phyloP scores from a whole-genome alignment of 768 basidiomycete species.

The Trametes cubensis region DNA sequence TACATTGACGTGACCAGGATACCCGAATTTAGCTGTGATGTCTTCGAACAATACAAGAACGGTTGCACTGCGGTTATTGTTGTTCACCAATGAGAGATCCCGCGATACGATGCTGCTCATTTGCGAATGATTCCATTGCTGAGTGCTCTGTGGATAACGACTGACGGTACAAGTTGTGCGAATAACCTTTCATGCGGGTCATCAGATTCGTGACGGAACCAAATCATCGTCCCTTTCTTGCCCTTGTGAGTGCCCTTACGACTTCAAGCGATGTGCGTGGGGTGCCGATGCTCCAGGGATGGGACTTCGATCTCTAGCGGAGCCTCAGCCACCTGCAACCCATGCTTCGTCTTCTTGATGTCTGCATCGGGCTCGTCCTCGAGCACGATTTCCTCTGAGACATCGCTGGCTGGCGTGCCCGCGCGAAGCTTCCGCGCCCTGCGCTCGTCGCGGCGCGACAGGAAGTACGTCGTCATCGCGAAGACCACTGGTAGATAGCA shows the following conservation, averaged over 20 bases:
- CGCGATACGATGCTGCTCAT: too few species aligned
- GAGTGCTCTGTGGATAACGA: too few species aligned
- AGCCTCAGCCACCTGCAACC: not conserved
- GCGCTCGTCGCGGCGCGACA: conserved; percentile 35
- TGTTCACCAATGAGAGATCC: too few species aligned
- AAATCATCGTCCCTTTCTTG: too few species aligned
- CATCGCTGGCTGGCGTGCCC: conserved; percentile 11
- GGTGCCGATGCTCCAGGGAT: conserved; percentile 11
- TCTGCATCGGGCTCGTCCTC: conserved; percentile 14
- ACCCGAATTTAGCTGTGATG: too few species aligned
- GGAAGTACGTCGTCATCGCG: conserved; percentile 30
- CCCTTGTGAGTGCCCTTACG: not conserved
- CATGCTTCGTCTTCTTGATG: conserved; percentile 3
- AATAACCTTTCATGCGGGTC: not conserved
- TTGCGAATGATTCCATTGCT: too few species aligned
- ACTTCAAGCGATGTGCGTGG: not conserved
- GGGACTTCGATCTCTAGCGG: not conserved
- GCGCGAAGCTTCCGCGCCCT: conserved; percentile 16
- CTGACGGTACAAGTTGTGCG: too few species aligned
- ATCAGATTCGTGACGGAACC: not conserved
- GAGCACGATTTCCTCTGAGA: conserved; percentile 14
- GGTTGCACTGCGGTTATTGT: too few species aligned
- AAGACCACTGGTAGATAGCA: conserved; percentile 27
- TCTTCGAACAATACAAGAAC: too few species aligned
- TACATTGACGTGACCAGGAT: too few species aligned